Conservation (phyloP, 805 yeast genomes). For the Metschnikowia henanensis region DNA sequence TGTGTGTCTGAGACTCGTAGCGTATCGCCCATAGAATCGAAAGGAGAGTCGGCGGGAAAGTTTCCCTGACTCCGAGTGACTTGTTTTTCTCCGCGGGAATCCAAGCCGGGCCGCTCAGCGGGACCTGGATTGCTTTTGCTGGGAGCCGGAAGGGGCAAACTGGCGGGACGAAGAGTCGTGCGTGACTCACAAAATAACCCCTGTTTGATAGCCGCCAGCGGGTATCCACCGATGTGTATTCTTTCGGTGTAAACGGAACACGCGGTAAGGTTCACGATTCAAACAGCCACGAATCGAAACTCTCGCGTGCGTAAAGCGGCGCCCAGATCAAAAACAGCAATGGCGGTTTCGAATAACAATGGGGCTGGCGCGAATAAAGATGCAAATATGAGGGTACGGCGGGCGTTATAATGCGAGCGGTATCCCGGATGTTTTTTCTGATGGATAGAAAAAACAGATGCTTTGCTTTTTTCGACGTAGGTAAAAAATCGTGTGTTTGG, state of each 20-base stretch:
- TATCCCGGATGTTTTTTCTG: background rate
- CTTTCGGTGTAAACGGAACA: background rate
- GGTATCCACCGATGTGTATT: background rate
- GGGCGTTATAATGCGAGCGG: background rate
- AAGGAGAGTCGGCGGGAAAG: background rate
- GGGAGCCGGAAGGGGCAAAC: background rate
- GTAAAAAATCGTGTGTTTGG: background rate
- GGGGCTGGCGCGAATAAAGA: background rate
- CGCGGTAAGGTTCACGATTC: background rate
- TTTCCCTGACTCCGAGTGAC: background rate
- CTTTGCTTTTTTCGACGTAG: background rate
- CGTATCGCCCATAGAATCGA: constrained; percentile 17
- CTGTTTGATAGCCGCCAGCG: background rate
- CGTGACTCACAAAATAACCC: background rate
- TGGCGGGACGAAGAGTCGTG: background rate
- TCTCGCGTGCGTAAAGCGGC: background rate
- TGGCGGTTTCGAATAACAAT: background rate
- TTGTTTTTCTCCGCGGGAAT: background rate
- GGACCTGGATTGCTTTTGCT: background rate
- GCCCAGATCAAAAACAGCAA: background rate
- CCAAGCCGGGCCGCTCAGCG: background rate
- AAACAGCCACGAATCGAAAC: background rate
- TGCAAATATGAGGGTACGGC: background rate
- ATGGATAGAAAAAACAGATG: background rate
- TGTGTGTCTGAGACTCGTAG: constrained; percentile 10